Evolutionary conservation across 1,139 yeast genomes (phyloP).

Genomic region (Hanseniaspora uvarum): DNA sequence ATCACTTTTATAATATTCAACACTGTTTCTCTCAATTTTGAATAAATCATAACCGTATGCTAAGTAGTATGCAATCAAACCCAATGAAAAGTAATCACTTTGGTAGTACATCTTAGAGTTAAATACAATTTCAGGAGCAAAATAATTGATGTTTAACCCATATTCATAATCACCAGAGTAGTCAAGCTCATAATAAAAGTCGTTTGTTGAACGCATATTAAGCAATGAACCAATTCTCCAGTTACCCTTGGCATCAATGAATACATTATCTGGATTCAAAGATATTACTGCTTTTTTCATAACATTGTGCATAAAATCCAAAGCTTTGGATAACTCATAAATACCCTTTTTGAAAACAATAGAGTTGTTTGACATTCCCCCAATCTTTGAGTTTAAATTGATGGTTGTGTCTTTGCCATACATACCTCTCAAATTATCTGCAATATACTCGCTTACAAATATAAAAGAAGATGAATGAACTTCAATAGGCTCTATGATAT

Average conservation of each 20-base stretch:
- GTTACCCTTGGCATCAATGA: slow-evolving; percentile 76
- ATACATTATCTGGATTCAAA: slow-evolving; percentile 65
- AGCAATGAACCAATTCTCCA: slow-evolving; percentile 85
- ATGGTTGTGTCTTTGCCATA: slow-evolving; percentile 24
- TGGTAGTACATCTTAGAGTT: slow-evolving; percentile 52
- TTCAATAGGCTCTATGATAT: slow-evolving; percentile 77
- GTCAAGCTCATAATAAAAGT: slow-evolving; percentile 7
- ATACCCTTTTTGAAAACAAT: slow-evolving; percentile 77
- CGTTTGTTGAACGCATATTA: slow-evolving; percentile 30
- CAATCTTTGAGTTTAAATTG: neutral
- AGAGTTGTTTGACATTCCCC: slow-evolving; percentile 33
- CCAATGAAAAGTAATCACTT: slow-evolving; percentile 76
- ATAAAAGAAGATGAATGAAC: slow-evolving; percentile 67
- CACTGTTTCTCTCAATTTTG: slow-evolving; percentile 38
- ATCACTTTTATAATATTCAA: slow-evolving; percentile 42
- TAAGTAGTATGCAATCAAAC: slow-evolving; percentile 59
- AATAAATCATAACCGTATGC: slow-evolving; percentile 43
- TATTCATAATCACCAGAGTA: slow-evolving; percentile 7
- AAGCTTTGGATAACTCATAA: slow-evolving; percentile 63
- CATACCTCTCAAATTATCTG: slow-evolving; percentile 46
- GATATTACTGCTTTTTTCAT: slow-evolving; percentile 71
- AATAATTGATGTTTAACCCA: slow-evolving; percentile 54
- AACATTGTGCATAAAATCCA: slow-evolving; percentile 69
- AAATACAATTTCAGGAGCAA: slow-evolving; percentile 64
- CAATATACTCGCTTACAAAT: slow-evolving; percentile 77